phyloP scores from a whole-genome alignment of 2,329 filamentous ascomycete species.

The Gyromitra esculenta region DNA sequence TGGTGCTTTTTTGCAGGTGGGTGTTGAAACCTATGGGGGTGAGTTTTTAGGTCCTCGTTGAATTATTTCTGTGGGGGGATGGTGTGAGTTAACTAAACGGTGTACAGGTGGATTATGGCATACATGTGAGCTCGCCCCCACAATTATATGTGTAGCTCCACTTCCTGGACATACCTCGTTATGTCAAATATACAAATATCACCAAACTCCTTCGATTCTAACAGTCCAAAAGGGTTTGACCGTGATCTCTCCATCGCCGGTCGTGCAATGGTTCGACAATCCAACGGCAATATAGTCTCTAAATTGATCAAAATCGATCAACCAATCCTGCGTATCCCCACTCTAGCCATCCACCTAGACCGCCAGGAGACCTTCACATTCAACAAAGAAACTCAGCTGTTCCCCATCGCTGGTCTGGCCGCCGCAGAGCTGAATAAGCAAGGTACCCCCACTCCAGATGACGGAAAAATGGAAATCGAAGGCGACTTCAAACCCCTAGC shows the following conservation, averaged over 20 bases:
- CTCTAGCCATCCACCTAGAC: constrained; percentile 91
- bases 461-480: constrained; percentile 60
- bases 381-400: constrained; percentile 96
- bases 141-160: not conserved
- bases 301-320: constrained; percentile 90
- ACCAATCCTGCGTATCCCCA: constrained; percentile 90
- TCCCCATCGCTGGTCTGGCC: constrained; percentile 89
- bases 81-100: constrained; percentile 12
- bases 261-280: constrained; percentile 80
- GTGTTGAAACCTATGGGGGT: constrained; percentile 92
- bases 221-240: constrained; percentile 75
- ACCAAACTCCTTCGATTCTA: constrained; percentile 3
- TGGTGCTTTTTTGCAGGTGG: constrained; percentile 90
- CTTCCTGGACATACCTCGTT: not conserved
- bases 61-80: not conserved
- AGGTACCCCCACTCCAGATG: constrained; percentile 56
- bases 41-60: not conserved
- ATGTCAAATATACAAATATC: not conserved
- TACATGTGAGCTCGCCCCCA: constrained; percentile 68
- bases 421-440: constrained; percentile 82
- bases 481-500: constrained; percentile 77
- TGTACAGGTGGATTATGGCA: constrained; percentile 83
- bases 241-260: constrained; percentile 91
- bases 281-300: constrained; percentile 78
- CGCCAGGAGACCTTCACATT: constrained; percentile 86